Evolutionary conservation across 208 protist genomes (phyloP).

Genomic region (Leishmania tropica): DNA sequence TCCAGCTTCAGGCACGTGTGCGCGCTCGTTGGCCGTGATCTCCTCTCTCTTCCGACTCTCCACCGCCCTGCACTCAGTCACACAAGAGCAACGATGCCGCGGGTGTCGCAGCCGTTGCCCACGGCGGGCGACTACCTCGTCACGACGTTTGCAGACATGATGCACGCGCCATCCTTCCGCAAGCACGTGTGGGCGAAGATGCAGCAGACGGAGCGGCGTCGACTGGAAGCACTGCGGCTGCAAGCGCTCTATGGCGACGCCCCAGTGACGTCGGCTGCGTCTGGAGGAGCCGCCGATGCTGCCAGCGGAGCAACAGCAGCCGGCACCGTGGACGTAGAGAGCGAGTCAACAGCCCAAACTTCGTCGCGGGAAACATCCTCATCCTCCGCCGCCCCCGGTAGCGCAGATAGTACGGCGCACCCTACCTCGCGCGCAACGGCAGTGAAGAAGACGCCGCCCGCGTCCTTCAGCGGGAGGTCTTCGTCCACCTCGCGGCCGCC

Average conservation of each 20-base stretch:
- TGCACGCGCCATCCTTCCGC: conserved; percentile 39
- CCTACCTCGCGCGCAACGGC: not conserved
- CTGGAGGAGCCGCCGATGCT: not conserved
- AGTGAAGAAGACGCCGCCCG: not conserved
- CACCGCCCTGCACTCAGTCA: not conserved
- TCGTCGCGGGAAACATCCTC: not conserved
- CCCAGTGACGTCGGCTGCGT: conserved; percentile 18
- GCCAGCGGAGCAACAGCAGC: not conserved
- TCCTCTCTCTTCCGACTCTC: not conserved
- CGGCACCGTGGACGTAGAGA: not conserved
- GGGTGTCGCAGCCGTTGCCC: conserved; percentile 4
- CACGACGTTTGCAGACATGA: conserved; percentile 37
- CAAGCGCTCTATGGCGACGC: conserved; percentile 79
- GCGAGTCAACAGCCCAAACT: not conserved
- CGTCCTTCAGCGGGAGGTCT: not conserved
- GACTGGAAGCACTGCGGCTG: conserved; percentile 64
- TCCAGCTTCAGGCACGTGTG: not conserved
- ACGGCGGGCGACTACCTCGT: conserved; percentile 33
- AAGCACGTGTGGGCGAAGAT: conserved; percentile 44
- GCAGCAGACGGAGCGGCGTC: conserved; percentile 38
- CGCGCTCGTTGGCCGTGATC: too few relatives aligned
- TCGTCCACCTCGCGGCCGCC: not conserved
- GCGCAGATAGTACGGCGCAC: not conserved
- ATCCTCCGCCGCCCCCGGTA: not conserved
- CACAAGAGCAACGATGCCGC: conserved; percentile 5